Evolutionary conservation across 441 rosid genomes (phyloP), one percentile per base, ranked within the genome.

Genomic region (Euphorbia schlechtendalii): DNA sequence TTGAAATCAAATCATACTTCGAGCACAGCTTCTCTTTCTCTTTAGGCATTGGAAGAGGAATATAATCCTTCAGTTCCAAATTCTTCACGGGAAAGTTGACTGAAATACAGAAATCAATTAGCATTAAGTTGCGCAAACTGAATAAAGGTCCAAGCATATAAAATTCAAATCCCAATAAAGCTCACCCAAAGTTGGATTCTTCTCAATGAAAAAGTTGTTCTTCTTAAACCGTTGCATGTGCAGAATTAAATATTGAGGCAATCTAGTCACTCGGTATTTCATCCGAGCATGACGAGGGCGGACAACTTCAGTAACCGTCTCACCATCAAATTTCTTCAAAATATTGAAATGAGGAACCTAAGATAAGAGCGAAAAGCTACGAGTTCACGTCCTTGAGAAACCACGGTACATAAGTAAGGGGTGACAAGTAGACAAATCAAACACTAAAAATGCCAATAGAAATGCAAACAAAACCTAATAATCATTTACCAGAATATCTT

Each of bases 1-100:
- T 87, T 9, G 97, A 96, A 38, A 94, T 90, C 68, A 94, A 76
- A 78, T 90, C 96, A 66, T 90, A 94, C 83, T 87, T 94, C 0
- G 96, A 75, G 45, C 86, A 79, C 55, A 76, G 61, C 70, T 46
- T 90, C 72, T 78, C 82, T 28, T 83, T 81, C 74, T 83, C 92
- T 64, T 76, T 75, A n/a, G 84, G 86, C 64, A 69, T 66, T 43
- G 92, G 91, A 72, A 90, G 71, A 36, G 98, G 99, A 77, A 94
- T 94, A 80, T 87, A 90, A 64, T 94, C 97, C 69, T 90, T 90
- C 77, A 90, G 77, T 74, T 89, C 96, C 76, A 94, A 81, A 76
- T 88, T 90, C 73, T 93, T 93, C 77, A 90, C 96, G 0, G 99
- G 99, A 74, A 93, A 93, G 83, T 90, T 93, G 68, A 93, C 99